Evolutionary conservation across 129 eudicot species (phyloP), one percentile per base, ranked within the genome.

Genomic region (Helianthus tuberosus): DNA sequence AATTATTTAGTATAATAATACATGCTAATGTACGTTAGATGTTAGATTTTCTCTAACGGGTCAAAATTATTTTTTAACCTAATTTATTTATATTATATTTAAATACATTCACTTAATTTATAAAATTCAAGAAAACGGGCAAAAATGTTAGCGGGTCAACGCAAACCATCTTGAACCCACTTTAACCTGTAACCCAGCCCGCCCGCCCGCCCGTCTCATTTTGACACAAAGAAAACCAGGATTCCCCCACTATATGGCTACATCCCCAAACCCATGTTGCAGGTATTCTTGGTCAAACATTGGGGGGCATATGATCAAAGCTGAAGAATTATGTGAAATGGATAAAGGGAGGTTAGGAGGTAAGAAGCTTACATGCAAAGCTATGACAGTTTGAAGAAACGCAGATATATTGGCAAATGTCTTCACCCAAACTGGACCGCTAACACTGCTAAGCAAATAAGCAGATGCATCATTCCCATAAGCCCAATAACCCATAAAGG

Each of bases 401-500:
- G 96, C 96, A 3, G 91, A 49, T 49, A 90, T 54, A 68, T 93
- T 93, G 35, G 96, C 97, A 17, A 88, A 25, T 15, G 89, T 59
- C 77, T 82, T 90, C 69, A 83, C 82, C 98, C 98, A 93, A 61
- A 72, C 85, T 12, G 98, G 98, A 23, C 98, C 97, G 4, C 64
- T 68, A 48, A 90, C 93, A 32, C 80, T 90, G 75, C 71, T 90
- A 27, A 90, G 93, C 86, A 93, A 81, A 84, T 90, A 93, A 35
- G 87, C 20, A 7, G 96, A 75, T 53, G 93, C 69, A 2, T 44
- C 55, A 29, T 82, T 66, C 57, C 97, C 98, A 67, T 93, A 93
- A 75, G 98, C 98, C 98, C 99, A 95, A 50, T 95, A 95, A 1
- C 98, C 98, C 50, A 88, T 73, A 58, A 91, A 91, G 5, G 87